Base-by-base conservation (phyloP, 495 filamentous ascomycete genomes). In the Neurospora sp. region DNA sequence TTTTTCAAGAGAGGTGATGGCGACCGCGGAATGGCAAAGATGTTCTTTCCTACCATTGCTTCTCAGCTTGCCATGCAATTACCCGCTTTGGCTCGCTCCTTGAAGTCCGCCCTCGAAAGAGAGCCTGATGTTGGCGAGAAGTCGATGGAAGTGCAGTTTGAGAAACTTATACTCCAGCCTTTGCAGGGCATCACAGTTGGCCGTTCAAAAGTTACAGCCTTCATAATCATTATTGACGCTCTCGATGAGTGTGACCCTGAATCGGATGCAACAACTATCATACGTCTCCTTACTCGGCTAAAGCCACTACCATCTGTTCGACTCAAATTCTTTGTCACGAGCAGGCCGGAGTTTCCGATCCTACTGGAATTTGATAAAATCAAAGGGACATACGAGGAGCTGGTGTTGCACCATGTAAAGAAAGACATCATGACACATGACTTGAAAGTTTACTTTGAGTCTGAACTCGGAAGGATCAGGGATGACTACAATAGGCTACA, bases 1-100 rank as follows among this genome's bases (percentile, higher is more conserved):
- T 87, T 89, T 79, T 89, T 89, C 77, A 85, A 84, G 48, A 82
- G 81, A 73, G 83, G 84, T 20, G 82, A 84, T 31, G 78, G 79
- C 1, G 84, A 88, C 70, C 78, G 81, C 69, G 82, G 79, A 7
- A 82, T 77, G 38, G 83, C 83, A 7, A 77, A 42, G 8, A 80
- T 77, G 31, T 77, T 88, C 73, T 82, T 89, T 66, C 76, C 86
- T 8, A 86, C 84, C 7, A 79, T 89, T 20, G 80, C 81, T 23
- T 42, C 48, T 62, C 84, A 89, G 72, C 76, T 89, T 8, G 75
- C 81, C 8, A 72, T 70, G 8, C 71, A 41, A n/a, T 71, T 80
- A 14, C 81, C 81, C 16, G 5, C 11, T 12, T n/a, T 87, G 11
- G 77, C 39, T 14, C n/a, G 70, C 12, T 42, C 69, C 14, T 78